Base-by-base conservation (phyloP, 2,329 filamentous ascomycete genomes). In the Metarhizium album region DNA sequence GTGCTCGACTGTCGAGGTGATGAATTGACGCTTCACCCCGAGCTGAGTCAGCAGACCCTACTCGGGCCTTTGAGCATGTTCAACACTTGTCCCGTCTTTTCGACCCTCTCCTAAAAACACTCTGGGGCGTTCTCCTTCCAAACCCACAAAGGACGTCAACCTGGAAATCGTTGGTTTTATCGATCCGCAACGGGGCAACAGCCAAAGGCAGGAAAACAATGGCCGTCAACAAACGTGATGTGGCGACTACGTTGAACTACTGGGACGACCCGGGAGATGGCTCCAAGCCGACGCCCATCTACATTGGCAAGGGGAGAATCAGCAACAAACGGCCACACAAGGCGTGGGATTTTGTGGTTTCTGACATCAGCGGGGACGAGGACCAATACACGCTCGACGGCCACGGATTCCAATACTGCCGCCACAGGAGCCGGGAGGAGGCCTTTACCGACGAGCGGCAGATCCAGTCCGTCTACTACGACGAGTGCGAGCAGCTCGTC, bases 381-480 rank as follows among this genome's bases (percentile, higher is more conserved):
- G 59, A 58, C 53, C 54, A 60, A 8, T 74, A 69, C 59, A 63
- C 63, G 1, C 67, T 74, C 40, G 69, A 73, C 57, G 56, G 50
- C 42, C 63, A 71, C 53, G 71, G 70, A 1, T 74, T 74, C 55
- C 68, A 71, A 45, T 67, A 67, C 52, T 54, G 61, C 23, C 60
- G 55, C 11, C 65, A 64, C 42, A 50, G 58, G 42, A 66, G 63
- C 55, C 33, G 33, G 2, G 59, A 70, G 45, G 53, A 58, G n/a
- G 58, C 58, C 2, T 73, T 71, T 51, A 52, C 58, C 3, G 75
- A 84, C 61, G 79, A 85, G 47, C 73, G 75, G 3, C 69, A 72
- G 24, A 82, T 91, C 59, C 71, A 78, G 58, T 58, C 67, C 1
- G 68, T 74, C 24, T 91, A 90, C 68, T 91, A 90, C 64, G 78